These are phyloP conservation scores for Tuber borchii DNA, from an alignment of 495 filamentous ascomycete species.

Conservation along the genomic window DNA sequence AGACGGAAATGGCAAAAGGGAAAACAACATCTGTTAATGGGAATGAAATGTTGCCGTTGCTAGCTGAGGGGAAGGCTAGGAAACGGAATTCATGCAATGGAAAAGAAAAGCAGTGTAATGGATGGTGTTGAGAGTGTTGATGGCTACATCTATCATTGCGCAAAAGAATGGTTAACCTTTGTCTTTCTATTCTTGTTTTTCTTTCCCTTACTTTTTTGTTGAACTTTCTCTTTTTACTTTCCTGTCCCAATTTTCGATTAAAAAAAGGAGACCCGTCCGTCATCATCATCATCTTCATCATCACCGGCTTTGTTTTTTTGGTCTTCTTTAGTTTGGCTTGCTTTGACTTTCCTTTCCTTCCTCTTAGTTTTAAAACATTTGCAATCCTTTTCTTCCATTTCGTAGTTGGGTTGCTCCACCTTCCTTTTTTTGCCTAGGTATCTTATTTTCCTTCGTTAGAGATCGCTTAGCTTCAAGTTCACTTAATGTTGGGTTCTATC, in stretches of 20 bases:
- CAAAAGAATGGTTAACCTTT: conserved; percentile 39
- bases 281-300: conserved; percentile 1
- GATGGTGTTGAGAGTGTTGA: conserved; percentile 38
- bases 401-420: conserved; percentile 4
- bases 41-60: conserved; percentile 15
- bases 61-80: neutral
- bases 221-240: neutral
- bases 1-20: conserved; percentile 8
- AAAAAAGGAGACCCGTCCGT: neutral
- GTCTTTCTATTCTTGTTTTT: conserved; percentile 28
- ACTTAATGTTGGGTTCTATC: neutral
- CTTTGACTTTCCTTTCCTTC: conserved; percentile 1
- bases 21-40: conserved; percentile 35
- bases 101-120: conserved; percentile 31
- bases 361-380: neutral
- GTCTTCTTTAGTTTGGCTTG: neutral
- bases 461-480: neutral
- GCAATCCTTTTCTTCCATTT: conserved; percentile 8
- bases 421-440: neutral
- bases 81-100: conserved; percentile 4
- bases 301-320: conserved; percentile 7
- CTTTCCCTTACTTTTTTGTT: conserved; percentile 20
- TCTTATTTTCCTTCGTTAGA: neutral
- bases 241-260: conserved; percentile 2
- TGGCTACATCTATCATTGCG: conserved; percentile 37